Percentiles rank a stretch among this genome's conserved stretches.
Conservation (phyloP, 495 filamentous ascomycete species). For the Daldinia loculata region DNA sequence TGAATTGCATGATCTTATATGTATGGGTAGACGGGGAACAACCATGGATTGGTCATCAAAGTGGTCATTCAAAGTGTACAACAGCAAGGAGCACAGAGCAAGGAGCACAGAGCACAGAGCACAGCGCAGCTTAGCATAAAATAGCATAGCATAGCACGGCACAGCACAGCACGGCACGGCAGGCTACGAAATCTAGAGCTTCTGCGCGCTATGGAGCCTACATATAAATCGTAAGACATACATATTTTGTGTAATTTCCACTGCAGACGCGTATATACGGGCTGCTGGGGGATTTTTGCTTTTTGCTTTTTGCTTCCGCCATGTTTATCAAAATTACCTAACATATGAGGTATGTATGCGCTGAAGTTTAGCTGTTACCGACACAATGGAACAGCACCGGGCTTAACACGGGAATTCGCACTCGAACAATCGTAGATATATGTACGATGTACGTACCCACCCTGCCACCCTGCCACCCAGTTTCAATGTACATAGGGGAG, state of each 20-base stretch:
- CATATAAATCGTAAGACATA: neutral
- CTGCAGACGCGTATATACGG: neutral
- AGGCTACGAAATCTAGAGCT: conserved; percentile 22
- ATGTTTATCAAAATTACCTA: neutral
- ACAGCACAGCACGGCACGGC: neutral
- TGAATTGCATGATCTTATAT: conserved; percentile 9
- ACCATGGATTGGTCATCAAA: conserved; percentile 4
- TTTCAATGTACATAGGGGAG: neutral
- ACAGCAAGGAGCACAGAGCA: conserved; percentile 8
- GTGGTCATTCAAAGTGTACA: conserved; percentile 9
- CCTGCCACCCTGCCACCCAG: neutral
- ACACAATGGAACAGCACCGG: conserved; percentile 5
- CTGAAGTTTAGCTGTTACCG: conserved; percentile 8
- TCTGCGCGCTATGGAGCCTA: neutral
- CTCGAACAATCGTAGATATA: conserved; percentile 5
- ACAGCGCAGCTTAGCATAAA: conserved; percentile 5
- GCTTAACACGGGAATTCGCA: neutral
- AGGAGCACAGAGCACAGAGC: neutral
- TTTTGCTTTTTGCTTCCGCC: neutral
- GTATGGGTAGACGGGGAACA: conserved; percentile 1
- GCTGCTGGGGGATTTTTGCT: neutral
- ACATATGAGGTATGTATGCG: neutral
- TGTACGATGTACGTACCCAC: neutral
- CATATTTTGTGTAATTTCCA: neutral
- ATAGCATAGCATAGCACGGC: conserved; percentile 10